phyloP scores from a whole-genome alignment of 169 alveolate species.

The Plasmodium inui region DNA sequence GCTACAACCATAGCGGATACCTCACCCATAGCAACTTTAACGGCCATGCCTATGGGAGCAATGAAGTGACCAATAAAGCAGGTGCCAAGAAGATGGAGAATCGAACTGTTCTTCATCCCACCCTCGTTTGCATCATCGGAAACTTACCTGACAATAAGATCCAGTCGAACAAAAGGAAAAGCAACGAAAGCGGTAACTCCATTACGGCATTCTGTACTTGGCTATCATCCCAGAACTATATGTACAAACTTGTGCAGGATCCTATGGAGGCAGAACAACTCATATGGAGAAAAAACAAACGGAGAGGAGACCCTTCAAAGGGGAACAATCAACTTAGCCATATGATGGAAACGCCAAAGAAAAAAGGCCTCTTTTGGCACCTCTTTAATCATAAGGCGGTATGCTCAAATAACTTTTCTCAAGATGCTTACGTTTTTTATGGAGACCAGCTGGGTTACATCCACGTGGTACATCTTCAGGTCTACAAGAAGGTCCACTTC shows the following conservation, averaged over 20 bases:
- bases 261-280: background rate
- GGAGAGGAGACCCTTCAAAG: background rate
- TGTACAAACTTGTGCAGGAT: background rate
- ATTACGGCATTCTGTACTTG: conserved; percentile 34
- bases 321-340: background rate
- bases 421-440: conserved; percentile 58
- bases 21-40: background rate
- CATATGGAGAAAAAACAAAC: background rate
- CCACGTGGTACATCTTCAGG: conserved; percentile 48
- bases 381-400: conserved; percentile 26
- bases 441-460: conserved; percentile 59
- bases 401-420: conserved; percentile 21
- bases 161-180: conserved; percentile 8
- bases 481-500: conserved; percentile 24
- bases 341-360: conserved; percentile 3
- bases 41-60: background rate
- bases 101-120: conserved; percentile 18
- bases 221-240: background rate
- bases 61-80: background rate
- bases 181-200: conserved; percentile 11
- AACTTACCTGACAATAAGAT: conserved; percentile 18
- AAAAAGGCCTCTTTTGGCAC: conserved; percentile 33
- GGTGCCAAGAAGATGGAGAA: background rate
- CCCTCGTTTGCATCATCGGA: conserved; percentile 48
- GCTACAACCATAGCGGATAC: background rate